phyloP scores from a whole-genome alignment of 305 asterid species.

The Salvia sclarea region DNA sequence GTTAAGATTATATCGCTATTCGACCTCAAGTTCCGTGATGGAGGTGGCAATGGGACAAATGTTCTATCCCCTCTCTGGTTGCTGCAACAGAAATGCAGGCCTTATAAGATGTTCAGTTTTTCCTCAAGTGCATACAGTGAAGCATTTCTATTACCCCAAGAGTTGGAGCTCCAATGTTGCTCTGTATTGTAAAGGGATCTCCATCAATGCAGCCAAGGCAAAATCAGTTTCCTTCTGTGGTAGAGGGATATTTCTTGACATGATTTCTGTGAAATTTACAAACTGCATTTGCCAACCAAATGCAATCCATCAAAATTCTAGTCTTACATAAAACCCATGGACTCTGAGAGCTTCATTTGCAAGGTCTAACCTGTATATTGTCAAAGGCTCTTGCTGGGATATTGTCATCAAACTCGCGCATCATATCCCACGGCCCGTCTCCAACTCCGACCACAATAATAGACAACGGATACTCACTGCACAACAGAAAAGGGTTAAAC shows the following conservation, averaged over 20 bases:
- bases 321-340: background rate
- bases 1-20: conserved; percentile 12
- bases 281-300: conserved; percentile 41
- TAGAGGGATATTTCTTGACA: conserved; percentile 47
- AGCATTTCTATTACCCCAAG: conserved; percentile 36
- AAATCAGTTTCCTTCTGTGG: conserved; percentile 48
- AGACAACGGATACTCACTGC: conserved; percentile 46
- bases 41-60: conserved; percentile 51
- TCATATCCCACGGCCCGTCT: conserved; percentile 56
- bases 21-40: conserved; percentile 30
- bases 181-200: conserved; percentile 53
- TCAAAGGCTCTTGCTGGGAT: conserved; percentile 58
- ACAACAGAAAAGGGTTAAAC: background rate
- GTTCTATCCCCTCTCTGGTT: conserved; percentile 33
- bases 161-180: conserved; percentile 57
- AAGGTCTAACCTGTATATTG: conserved; percentile 48
- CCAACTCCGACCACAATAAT: conserved; percentile 53
- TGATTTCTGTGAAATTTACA: conserved; percentile 62
- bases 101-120: background rate
- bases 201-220: conserved; percentile 56
- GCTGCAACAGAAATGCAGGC: conserved; percentile 19
- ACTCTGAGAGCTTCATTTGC: background rate
- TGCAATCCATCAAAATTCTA: background rate
- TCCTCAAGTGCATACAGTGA: background rate
- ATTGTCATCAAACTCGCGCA: conserved; percentile 50